Percentiles rank a stretch among this genome's conserved stretches.
Conservation (phyloP, 2,329 filamentous ascomycete genomes). For the Seiridium cupressi region DNA sequence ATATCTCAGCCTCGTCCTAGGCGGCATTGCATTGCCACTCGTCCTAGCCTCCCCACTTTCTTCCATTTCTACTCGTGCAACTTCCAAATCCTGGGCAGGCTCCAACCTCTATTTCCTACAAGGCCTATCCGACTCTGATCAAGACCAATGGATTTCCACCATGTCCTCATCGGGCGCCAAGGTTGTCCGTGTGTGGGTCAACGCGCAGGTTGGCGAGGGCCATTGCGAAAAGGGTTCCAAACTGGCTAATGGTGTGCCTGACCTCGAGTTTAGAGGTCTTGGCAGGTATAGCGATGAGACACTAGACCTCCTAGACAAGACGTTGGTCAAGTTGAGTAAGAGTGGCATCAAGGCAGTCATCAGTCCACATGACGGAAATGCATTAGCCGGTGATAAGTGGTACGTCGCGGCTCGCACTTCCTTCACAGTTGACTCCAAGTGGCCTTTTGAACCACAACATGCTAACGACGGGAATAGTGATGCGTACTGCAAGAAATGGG, state of each 20-base stretch:
- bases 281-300: constrained; percentile 23
- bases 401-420: background rate
- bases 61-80: no score
- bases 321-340: constrained; percentile 21
- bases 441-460: background rate
- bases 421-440: background rate
- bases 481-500: constrained; percentile 16
- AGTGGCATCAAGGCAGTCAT: constrained; percentile 30
- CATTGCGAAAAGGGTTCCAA: constrained; percentile 27
- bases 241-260: constrained; percentile 12
- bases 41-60: no score
- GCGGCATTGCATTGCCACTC: no score
- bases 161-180: constrained; percentile 25
- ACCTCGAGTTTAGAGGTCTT: constrained; percentile 20
- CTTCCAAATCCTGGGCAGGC: constrained; percentile 23
- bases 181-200: constrained; percentile 28
- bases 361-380: constrained; percentile 29
- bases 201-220: constrained; percentile 13
- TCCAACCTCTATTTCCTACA: constrained; percentile 28
- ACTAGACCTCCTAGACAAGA: constrained; percentile 26
- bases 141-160: constrained; percentile 22
- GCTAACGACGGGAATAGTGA: constrained; percentile 10
- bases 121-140: constrained; percentile 22
- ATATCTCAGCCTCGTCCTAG: no score
- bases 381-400: constrained; percentile 13